Evolutionary conservation across 192 early-diverging fungal genomes (phyloP).

Genomic region (Cladochytrium replicatum): DNA sequence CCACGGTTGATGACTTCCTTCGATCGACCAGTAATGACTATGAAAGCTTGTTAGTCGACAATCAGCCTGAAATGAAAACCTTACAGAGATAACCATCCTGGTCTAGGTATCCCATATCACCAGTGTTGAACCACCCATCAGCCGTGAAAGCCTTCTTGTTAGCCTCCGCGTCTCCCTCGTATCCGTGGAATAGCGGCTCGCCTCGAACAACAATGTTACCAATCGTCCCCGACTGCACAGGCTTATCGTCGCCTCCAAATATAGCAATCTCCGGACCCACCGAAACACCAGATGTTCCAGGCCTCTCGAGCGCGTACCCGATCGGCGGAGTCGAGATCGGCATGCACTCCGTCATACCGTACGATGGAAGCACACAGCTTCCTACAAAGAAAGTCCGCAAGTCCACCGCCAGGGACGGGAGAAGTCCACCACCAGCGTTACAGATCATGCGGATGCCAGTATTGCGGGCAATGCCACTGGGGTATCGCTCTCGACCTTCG

Average conservation of each 20-base stretch:
- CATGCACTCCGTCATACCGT: constrained; percentile 47
- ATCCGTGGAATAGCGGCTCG: constrained; percentile 28
- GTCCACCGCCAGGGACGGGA: constrained; percentile 20
- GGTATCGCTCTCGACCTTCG: not conserved
- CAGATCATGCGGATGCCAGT: constrained; percentile 29
- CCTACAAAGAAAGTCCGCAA: constrained; percentile 21
- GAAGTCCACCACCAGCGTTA: constrained; percentile 35
- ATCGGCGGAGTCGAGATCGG: constrained; percentile 36
- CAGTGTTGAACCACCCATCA: constrained; percentile 70
- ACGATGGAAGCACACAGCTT: constrained; percentile 25
- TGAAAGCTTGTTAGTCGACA: no score
- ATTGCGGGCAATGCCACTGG: no score
- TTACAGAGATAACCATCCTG: constrained; percentile 57
- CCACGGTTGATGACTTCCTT: constrained; percentile 88
- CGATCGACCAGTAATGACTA: constrained; percentile 74
- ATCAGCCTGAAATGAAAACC: no score
- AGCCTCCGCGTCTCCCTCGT: constrained; percentile 21
- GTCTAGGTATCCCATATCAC: constrained; percentile 74
- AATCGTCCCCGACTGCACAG: constrained; percentile 13
- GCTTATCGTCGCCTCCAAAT: constrained; percentile 7
- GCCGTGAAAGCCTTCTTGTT: constrained; percentile 19
- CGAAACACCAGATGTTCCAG: constrained; percentile 27
- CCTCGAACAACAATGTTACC: constrained; percentile 36
- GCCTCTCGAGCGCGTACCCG: constrained; percentile 26
- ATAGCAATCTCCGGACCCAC: constrained; percentile 35